Evolutionary conservation across 139 green algal genomes (phyloP), one percentile per base, ranked within the genome.

Genomic region (Deuterostichococcus epilithicus): DNA sequence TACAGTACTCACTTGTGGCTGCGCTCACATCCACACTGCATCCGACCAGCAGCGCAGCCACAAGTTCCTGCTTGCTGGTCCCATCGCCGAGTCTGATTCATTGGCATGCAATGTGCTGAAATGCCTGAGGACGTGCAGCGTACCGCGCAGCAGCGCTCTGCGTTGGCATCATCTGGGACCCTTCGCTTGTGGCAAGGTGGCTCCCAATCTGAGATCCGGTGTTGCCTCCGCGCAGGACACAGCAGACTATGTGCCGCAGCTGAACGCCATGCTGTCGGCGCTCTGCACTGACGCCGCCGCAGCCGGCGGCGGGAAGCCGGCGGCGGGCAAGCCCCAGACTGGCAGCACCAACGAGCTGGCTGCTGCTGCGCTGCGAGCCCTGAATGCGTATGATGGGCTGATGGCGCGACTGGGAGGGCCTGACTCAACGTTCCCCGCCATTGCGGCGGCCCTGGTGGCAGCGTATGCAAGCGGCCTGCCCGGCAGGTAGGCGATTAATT

Each of bases 201-300:
- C 13, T 34, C 15, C 5, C 4, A 8, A 68, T n/a, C 10, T 22
- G 10, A 34, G 59, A 68, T n/a, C 59, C 26, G 13, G 59, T 10
- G 59, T 5, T 68, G 59, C 26, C 25, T n/a, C 3, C 42, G 33
- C 70, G 38, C 80, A 88, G 84, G 70, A 66, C 26, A 73, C 76
- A 23, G 77, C 78, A 0, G 85, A 89, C 69, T 86, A 84, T 73
- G 75, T 84, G 15, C 44, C 69, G 22, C 69, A 84, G 75, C 47
- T 89, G 34, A 79, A 88, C 42, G 58, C 39, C 0, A 80, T 89
- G 52, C 77, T 86, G 44, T 77, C 80, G 5, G 36, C 86, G 47
- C 52, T 88, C 37, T 88, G 82, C 52, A 4, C 28, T 15, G 81
- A 80, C 26, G 73, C 76, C 32, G 33, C 32, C 10, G 34, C n/a